Base-by-base conservation (phyloP, 257 asterid species). In the Thymus quinquecostatus region DNA sequence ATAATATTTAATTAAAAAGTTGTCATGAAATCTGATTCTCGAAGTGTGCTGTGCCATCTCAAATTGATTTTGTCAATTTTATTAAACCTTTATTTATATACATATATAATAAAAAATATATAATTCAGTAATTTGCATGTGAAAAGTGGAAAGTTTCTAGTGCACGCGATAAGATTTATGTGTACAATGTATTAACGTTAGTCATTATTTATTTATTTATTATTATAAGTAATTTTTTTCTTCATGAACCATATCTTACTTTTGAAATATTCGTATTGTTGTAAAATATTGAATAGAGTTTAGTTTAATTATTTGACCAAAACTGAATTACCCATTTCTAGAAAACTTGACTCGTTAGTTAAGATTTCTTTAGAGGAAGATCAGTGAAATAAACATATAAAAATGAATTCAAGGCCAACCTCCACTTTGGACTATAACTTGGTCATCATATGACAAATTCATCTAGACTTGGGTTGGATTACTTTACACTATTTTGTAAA, bases 401-500 rank as follows among this genome's bases (percentile, higher is more conserved):
- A 43, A 14, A 21, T 63, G 4, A 64, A 45, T 45, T 64, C 57
- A 45, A 64, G 57, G 29, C 57, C 40, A 62, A 64, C 8, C 32
- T 47, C 69, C 43, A 10, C 28, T 64, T 45, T 45, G 55, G 44
- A 64, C 69, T 64, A 29, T 44, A 64, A 13, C 70, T 30, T 29
- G 41, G 70, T 65, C 70, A 29, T 3, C 70, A 12, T 48, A 30
- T 47, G 57, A 66, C n/a, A 66, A 48, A 48, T 66, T 49, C 9
- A 32, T n/a, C 5, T 64, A 1, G 3, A 21, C 12, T 30, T 2
- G 21, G 4, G 27, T 29, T 65, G 21, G 2, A n/a, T 13, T 13
- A 2, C 21, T 21, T 21, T 21, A 21, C 21, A 21, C 21, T 21
- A 21, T 21, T 21, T 21, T 21, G 21, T 21, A 21, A 21, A 21